Evolutionary conservation across 805 yeast genomes (phyloP), one percentile per base, ranked within the genome.

Genomic region (Yamadazyma tumulicola): DNA sequence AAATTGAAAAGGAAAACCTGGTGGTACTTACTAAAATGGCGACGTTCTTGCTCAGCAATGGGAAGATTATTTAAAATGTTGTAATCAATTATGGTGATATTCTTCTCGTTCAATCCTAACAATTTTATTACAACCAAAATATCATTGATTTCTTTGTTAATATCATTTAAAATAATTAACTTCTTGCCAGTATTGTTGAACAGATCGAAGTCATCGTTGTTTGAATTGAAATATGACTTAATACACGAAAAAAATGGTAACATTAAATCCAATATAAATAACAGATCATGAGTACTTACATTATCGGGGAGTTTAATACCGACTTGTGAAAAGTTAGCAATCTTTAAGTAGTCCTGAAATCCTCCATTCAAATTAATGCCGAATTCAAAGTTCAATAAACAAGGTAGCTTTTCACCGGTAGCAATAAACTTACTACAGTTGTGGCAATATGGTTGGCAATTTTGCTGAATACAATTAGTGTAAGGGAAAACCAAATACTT

Each of bases 321-420:
- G 3, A 37, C 25, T 27, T 64, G 43, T 15, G 51, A 37, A 19
- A 49, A 32, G 12, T 47, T 45, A 0, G 67, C 60, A 27, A 65
- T 47, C 23, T 52, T 48, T 19, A 66, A 41, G 37, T 41, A 58
- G 28, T 65, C 69, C 42, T 64, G 70, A 13, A 66, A 43, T 3
- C 71, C 71, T 6, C 72, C 72, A 31, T 64, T 59, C 4, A 65
- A 31, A 30, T 57, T 58, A 9, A 33, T 36, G 2, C 72, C 72
- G 43, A 58, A 61, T 5, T 49, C 52, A 31, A 52, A 46, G 19
- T 42, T 35, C 4, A 35, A 31, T 3, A 43, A 16, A 35, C 72
- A 65, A 4, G 54, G 52, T 20, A 26, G 13, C 6, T 12, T 18
- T 9, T 19, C 10, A 17, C 29, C 31, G 15, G 26, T 11, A 6